Evolutionary conservation across 352 stramenopile species (phyloP).

Genomic region (Pythium phragmitis): DNA sequence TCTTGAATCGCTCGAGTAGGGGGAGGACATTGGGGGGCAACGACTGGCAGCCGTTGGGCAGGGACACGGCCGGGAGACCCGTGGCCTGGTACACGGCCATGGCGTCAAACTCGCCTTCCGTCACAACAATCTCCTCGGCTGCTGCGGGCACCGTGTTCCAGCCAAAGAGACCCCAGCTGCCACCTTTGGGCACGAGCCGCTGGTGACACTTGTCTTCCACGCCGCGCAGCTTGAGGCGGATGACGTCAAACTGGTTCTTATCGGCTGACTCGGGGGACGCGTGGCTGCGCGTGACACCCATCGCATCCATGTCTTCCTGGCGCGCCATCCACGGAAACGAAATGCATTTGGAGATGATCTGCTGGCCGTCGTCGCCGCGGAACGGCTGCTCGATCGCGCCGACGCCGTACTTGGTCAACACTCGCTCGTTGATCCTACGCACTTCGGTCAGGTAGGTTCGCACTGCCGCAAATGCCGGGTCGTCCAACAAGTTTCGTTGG

Average conservation of each 20-base stretch:
- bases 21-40: slow-evolving; percentile 94
- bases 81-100: slow-evolving; percentile 98
- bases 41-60: slow-evolving; percentile 97
- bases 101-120: slow-evolving; percentile 96
- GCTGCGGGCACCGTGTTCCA: slow-evolving; percentile 94
- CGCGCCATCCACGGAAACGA: slow-evolving; percentile 96
- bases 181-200: slow-evolving; percentile 88
- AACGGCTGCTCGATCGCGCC: slow-evolving; percentile 89
- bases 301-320: slow-evolving; percentile 73
- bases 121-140: slow-evolving; percentile 93
- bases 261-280: slow-evolving; percentile 32
- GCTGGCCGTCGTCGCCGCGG: slow-evolving; percentile 55
- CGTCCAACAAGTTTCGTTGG: slow-evolving; percentile 76
- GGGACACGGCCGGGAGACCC: slow-evolving; percentile 88
- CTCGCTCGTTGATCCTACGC: slow-evolving; percentile 63
- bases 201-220: slow-evolving; percentile 87
- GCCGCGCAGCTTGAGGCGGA: slow-evolving; percentile 83
- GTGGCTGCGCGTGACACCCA: slow-evolving; percentile 73
- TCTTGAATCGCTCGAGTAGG: slow-evolving; percentile 95
- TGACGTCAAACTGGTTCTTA: slow-evolving; percentile 78
- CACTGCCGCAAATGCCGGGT: slow-evolving; percentile 57
- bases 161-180: slow-evolving; percentile 98
- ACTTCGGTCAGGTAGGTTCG: slow-evolving; percentile 71
- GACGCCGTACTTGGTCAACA: slow-evolving; percentile 88
- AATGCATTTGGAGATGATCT: slow-evolving; percentile 78